A percentile compares a stretch with the other conserved stretches of the same genome.
Conservation (phyloP, 495 filamentous ascomycete species). For the Penicillium tannophilum region DNA sequence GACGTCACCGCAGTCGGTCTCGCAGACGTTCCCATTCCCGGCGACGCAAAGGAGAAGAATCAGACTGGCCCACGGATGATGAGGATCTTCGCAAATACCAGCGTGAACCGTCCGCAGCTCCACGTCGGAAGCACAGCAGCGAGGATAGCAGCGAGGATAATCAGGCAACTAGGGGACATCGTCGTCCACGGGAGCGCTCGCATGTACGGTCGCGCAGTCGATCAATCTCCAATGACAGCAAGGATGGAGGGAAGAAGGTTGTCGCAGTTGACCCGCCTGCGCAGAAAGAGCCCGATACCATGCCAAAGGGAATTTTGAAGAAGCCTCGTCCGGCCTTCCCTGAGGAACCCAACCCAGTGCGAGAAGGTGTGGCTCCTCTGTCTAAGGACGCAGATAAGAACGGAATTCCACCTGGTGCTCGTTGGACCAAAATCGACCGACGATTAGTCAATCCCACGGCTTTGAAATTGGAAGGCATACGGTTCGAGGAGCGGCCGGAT, state of each 20-base stretch:
- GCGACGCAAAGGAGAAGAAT: slow-evolving; percentile 31
- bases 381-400: slow-evolving; percentile 71
- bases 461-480: slow-evolving; percentile 72
- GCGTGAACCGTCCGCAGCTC: slow-evolving; percentile 31
- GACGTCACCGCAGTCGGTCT: slow-evolving; percentile 29
- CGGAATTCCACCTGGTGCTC: slow-evolving; percentile 73
- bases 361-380: slow-evolving; percentile 85
- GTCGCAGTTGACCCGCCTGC: slow-evolving; percentile 33
- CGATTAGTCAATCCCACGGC: slow-evolving; percentile 82
- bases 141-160: slow-evolving; percentile 26
- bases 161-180: slow-evolving; percentile 12
- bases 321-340: slow-evolving; percentile 74
- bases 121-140: slow-evolving; percentile 29
- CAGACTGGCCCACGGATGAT: slow-evolving; percentile 38
- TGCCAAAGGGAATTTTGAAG: slow-evolving; percentile 73
- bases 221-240: slow-evolving; percentile 15
- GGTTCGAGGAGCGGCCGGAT: slow-evolving; percentile 78
- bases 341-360: slow-evolving; percentile 72
- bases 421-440: slow-evolving; percentile 89
- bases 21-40: slow-evolving; percentile 37
- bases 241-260: slow-evolving; percentile 31
- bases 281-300: slow-evolving; percentile 38
- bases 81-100: slow-evolving; percentile 42
- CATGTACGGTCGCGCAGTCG: slow-evolving; percentile 23
- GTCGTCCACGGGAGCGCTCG: slow-evolving; percentile 23